A percentile compares a stretch with the other conserved stretches of the same genome.
phyloP scores from a whole-genome alignment of 2,329 filamentous ascomycete genomes.

The Metarhizium brunneum region DNA sequence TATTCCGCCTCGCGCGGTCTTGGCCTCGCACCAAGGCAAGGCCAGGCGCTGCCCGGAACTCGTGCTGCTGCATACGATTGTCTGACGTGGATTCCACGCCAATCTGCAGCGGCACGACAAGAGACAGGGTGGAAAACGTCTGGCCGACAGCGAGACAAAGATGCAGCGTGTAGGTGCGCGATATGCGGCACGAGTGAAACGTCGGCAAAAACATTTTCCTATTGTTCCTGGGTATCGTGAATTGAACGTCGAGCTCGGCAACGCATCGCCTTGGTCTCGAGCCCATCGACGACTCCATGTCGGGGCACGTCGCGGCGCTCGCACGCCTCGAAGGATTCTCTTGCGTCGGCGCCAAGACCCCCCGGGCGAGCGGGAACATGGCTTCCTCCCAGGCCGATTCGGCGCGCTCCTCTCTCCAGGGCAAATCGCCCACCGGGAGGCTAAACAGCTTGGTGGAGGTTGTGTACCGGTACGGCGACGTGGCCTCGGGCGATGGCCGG shows the following conservation, averaged over 20 bases:
- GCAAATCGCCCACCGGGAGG: neutral
- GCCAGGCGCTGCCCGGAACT: neutral
- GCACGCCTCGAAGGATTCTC: neutral
- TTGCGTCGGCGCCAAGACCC: rapidly evolving
- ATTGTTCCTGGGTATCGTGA: neutral
- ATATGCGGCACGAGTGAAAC: conserved; percentile 1
- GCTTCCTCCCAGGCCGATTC: neutral
- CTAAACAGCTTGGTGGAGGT: neutral
- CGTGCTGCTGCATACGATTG: neutral
- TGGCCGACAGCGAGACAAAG: neutral
- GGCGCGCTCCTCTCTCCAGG: neutral
- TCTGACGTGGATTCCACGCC: neutral
- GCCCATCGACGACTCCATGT: neutral
- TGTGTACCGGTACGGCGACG: neutral
- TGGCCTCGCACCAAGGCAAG: neutral
- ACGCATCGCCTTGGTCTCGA: neutral
- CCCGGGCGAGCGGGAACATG: neutral
- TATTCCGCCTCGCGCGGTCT: neutral
- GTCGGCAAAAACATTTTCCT: neutral
- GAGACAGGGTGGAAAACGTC: neutral
- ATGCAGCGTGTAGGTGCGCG: neutral
- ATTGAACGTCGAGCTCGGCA: neutral
- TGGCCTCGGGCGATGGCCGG: neutral
- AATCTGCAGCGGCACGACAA: neutral
- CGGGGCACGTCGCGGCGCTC: neutral